These are phyloP conservation scores for Cutaneotrichosporon cutaneum DNA, from an alignment of 1,284 basidiomycete species.

Conservation along the genomic window DNA sequence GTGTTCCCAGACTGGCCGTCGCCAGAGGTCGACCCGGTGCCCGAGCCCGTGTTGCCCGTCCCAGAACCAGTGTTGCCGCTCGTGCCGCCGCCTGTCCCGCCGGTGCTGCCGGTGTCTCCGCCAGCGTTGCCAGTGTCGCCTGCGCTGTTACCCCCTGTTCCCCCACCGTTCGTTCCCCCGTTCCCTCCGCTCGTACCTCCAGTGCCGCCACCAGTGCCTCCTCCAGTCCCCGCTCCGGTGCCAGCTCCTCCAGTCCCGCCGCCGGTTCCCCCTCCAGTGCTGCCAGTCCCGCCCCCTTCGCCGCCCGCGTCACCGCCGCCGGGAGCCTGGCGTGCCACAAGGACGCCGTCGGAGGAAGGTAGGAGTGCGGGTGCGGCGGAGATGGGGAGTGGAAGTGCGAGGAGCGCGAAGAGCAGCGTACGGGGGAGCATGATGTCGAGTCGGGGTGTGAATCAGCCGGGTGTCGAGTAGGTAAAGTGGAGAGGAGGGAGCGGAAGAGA, in stretches of 20 bases:
- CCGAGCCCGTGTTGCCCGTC: not conserved
- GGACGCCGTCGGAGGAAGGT: not conserved
- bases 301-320: not conserved
- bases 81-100: too few relatives aligned
- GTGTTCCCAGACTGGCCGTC: not conserved
- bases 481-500: too few relatives aligned
- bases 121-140: not conserved
- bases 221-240: not conserved
- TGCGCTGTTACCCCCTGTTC: not conserved
- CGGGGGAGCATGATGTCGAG: not conserved
- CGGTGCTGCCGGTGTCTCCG: not conserved
- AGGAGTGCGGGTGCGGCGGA: not conserved
- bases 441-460: not conserved
- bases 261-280: not conserved
- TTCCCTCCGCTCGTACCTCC: not conserved
- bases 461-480: not conserved
- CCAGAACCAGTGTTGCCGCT: not conserved
- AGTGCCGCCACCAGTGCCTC: conserved; percentile 1
- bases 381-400: not conserved
- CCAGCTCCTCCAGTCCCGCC: not conserved
- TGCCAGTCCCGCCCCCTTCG: too few relatives aligned
- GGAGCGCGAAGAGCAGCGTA: conserved; percentile 1
- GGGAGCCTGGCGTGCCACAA: not conserved
- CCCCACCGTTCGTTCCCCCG: not conserved
- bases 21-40: not conserved